Base-by-base conservation (phyloP, 352 stramenopile genomes). In the Aphanomyces cochlioides region DNA sequence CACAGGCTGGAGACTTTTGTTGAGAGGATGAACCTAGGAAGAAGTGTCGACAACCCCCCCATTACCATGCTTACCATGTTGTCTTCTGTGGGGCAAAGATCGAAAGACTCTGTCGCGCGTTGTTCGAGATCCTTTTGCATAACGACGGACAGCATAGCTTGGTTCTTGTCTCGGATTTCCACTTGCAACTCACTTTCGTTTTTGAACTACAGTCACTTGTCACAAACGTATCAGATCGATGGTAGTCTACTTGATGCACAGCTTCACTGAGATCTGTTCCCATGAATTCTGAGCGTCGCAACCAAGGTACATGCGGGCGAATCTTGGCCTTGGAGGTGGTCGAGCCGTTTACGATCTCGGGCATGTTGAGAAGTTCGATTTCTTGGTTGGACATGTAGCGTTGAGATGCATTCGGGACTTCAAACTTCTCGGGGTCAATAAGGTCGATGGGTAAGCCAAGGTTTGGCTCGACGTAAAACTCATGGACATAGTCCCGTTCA, bases 161-260 rank as follows among this genome's bases (percentile, higher is more conserved):
- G 85, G 8, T 85, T 94, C 59, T 84, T 84, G 78, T 94, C 84
- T 40, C 87, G 85, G 53, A 94, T 74, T 45, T 83, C 85, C 38
- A 77, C 90, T 73, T 94, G 87, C 66, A 94, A 88, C 72, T 94
- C 87, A 38, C 87, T 82, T 59, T 94, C 87, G 69, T 85, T 94
- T 72, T 92, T 92, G 72, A 94, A 94, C 71, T 81, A 66, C 0
- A 28, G 28, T 2, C 28, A 6, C 12, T 34, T 10, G 38, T 39
- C 36, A 19, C 38, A 4, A 37, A 17, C 3, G 7, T 12, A 40
- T 13, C 4, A 8, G 12, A 69, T 17, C 10, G 17, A 40, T 28
- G 19, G 3, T 7, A 3, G 19, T 12, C n/a, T 67, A 81, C 76
- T 69, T 92, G 90, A 77, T 94, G 87, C 65, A 91, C 86, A 3